Evolutionary conservation across 169 alveolate species (phyloP), one percentile per base, ranked within the genome.

Genomic region (Plasmodium adleri): DNA sequence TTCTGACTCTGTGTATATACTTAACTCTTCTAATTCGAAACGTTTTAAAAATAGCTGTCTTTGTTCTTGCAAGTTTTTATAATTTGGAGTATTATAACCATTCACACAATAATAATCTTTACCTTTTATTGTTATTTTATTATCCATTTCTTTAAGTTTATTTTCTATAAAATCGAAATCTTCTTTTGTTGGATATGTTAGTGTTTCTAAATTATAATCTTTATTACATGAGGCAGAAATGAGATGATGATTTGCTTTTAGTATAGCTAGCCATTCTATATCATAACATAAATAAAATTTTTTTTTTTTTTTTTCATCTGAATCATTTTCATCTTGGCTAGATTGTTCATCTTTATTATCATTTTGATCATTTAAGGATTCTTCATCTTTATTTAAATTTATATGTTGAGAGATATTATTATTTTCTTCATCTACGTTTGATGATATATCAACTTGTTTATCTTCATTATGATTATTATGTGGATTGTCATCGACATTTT

Each of bases 181-280:
- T 43, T 76, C 89, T 43, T 64, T 24, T 24, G 89, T 47, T 66
- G 89, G 89, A 43, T 64, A 76, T 15, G 49, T 64, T 45, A 76
- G 43, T 28, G 64, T 49, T 70, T 76, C 89, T 59, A 76, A 64
- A 76, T 76, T 76, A 58, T 76, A 76, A 76, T 76, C 70, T 45
- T 76, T 76, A 45, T 49, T 52, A 56, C 74, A 22, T 39, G 49
- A 56, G 15, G 32, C 54, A 6, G 89, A 64, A 56, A 76, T 22
- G 15, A 76, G 56, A 12, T 76, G 67, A 17, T 76, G 89, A 39
- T 76, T 76, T 20, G 89, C 89, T 56, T 76, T 76, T 43, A 76
- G 5, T n/a, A 76, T 76, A 24, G 89, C 89, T 63, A 76, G 76
- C 89, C 89, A 76, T 32, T 76, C 89, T 43, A 49, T 13, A 56